Evolutionary conservation across 2,329 filamentous ascomycete species (phyloP).

Genomic region (Cladorrhinum sp.): DNA sequence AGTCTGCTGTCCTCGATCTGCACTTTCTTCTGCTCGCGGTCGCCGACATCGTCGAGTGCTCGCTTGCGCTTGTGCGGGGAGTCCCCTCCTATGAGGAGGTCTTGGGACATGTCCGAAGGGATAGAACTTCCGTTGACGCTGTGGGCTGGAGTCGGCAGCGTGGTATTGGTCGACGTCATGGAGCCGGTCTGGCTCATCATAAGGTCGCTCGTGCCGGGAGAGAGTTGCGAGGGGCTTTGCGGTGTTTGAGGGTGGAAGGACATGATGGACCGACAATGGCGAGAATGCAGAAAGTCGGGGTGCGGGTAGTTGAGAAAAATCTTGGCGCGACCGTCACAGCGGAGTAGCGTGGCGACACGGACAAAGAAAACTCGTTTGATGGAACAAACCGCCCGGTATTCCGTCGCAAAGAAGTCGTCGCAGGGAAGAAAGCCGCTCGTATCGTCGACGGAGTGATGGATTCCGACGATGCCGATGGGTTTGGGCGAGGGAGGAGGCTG

Average conservation of each 20-base stretch:
- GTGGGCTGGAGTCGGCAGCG: conserved; percentile 60
- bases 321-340: conserved; percentile 20
- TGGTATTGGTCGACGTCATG: conserved; percentile 49
- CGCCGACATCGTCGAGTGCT: conserved; percentile 52
- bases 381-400: not conserved
- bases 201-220: conserved; percentile 52
- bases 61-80: conserved; percentile 62
- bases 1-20: conserved; percentile 59
- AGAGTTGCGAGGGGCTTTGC: conserved; percentile 63
- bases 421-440: not conserved
- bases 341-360: conserved; percentile 19
- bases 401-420: conserved; percentile 11
- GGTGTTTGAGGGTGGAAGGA: conserved; percentile 66
- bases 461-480: conserved; percentile 13
- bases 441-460: conserved; percentile 3
- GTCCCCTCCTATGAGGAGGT: conserved; percentile 47
- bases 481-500: conserved; percentile 21
- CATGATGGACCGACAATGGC: conserved; percentile 44
- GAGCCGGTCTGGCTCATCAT: conserved; percentile 50
- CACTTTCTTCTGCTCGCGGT: conserved; percentile 59
- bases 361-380: conserved; percentile 21
- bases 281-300: conserved; percentile 30
- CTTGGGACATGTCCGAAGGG: conserved; percentile 41
- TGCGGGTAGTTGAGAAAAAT: conserved; percentile 29
- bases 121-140: conserved; percentile 58